Percentiles rank a stretch among this genome's conserved stretches.
phyloP scores from a whole-genome alignment of 2,329 filamentous ascomycete genomes.

The Mariannaea sp. region DNA sequence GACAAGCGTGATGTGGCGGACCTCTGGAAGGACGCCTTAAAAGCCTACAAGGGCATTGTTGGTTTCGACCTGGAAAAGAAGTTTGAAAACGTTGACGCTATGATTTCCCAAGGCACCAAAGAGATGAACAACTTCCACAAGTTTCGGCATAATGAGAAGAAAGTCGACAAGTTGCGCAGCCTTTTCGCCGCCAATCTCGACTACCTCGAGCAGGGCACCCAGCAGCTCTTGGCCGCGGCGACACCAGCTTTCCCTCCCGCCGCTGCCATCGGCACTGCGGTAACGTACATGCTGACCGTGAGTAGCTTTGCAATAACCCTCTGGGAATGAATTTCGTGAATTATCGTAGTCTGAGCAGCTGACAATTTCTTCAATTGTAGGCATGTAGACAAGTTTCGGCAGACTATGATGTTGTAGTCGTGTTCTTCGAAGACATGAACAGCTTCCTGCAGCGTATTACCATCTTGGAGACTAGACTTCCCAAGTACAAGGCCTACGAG shows the following conservation, averaged over 20 bases:
- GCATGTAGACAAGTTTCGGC: slow-evolving; percentile 40
- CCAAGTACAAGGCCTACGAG: slow-evolving; percentile 38
- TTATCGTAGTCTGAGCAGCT: no score
- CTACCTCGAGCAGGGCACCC: slow-evolving; percentile 37
- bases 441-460: slow-evolving; percentile 44
- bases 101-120: slow-evolving; percentile 35
- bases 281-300: slow-evolving; percentile 41
- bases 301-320: no score
- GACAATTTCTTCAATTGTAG: slow-evolving; percentile 14
- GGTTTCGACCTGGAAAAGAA: slow-evolving; percentile 41
- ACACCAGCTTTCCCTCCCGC: slow-evolving; percentile 41
- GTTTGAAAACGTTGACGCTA: slow-evolving; percentile 35
- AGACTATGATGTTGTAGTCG: slow-evolving; percentile 46
- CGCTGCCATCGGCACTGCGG: slow-evolving; percentile 41
- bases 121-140: slow-evolving; percentile 42
- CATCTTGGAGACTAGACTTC: slow-evolving; percentile 42
- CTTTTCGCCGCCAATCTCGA: slow-evolving; percentile 40
- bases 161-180: slow-evolving; percentile 40
- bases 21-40: slow-evolving; percentile 42
- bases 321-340: no score
- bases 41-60: slow-evolving; percentile 40
- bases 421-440: slow-evolving; percentile 47
- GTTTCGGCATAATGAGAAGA: slow-evolving; percentile 42
- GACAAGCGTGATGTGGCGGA: slow-evolving; percentile 40
- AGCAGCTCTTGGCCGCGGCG: slow-evolving; percentile 39